phyloP scores from a whole-genome alignment of 805 yeast species.

The Candida taoyuanica region DNA sequence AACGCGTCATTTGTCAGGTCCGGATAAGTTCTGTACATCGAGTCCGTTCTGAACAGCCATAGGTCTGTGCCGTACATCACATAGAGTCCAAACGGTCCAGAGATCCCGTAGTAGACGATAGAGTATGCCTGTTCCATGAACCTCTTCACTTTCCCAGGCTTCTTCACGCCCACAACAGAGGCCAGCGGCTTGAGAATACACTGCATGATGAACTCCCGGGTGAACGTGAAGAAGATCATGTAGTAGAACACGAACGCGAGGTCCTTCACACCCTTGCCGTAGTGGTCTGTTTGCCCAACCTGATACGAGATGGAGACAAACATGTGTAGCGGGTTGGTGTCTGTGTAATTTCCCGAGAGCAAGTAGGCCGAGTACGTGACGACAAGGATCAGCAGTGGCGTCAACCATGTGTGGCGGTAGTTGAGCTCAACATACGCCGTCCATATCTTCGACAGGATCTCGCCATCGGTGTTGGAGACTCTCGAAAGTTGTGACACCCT shows the following conservation, averaged over 20 bases:
- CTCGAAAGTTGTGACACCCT: conserved; percentile 32
- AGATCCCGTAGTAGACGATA: conserved; percentile 68
- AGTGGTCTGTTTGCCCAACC: conserved; percentile 57
- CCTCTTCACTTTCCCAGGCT: conserved; percentile 55
- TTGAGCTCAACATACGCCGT: conserved; percentile 54
- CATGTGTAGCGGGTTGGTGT: conserved; percentile 55
- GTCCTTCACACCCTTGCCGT: conserved; percentile 87
- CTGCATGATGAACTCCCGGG: conserved; percentile 90
- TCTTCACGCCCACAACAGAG: conserved; percentile 40
- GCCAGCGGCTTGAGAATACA: conserved; percentile 73
- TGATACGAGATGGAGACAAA: conserved; percentile 65
- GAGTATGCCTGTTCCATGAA: conserved; percentile 93
- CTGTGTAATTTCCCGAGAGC: conserved; percentile 52
- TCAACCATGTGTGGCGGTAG: conserved; percentile 64
- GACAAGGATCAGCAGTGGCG: conserved; percentile 50
- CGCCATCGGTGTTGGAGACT: conserved; percentile 41
- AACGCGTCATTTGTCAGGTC: conserved; percentile 66
- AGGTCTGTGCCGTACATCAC: conserved; percentile 80
- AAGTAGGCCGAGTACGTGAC: conserved; percentile 41
- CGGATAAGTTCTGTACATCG: conserved; percentile 79
- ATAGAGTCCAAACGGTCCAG: conserved; percentile 85
- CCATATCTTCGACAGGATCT: conserved; percentile 50
- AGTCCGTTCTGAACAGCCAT: conserved; percentile 85
- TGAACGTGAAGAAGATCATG: conserved; percentile 84
- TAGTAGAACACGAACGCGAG: conserved; percentile 72